Percentiles rank a stretch among this genome's conserved stretches.
Evolutionary conservation across 2,329 filamentous ascomycete genomes (phyloP).

Genomic region (Apiospora phragmitis): DNA sequence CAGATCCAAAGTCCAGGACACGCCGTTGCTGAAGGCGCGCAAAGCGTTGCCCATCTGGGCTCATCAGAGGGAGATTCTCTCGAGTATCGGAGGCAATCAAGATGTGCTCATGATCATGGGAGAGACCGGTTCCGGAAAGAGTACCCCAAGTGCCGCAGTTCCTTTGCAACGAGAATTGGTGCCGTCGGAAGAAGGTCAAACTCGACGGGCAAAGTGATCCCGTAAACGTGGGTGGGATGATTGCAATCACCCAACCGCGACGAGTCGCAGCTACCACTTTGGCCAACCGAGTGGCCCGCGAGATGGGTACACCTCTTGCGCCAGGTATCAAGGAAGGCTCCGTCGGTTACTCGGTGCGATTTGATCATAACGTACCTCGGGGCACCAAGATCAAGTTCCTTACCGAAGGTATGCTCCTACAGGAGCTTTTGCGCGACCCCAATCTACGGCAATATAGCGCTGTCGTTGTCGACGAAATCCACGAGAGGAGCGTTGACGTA

Average conservation of each 20-base stretch:
- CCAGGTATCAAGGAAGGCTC: constrained; percentile 42
- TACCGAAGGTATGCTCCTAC: constrained; percentile 93
- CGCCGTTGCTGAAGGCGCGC: constrained; percentile 44
- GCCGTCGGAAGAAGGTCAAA: constrained; percentile 58
- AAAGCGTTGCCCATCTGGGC: constrained; percentile 80
- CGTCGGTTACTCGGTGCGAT: constrained; percentile 93
- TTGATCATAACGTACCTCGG: constrained; percentile 82
- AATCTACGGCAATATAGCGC: constrained; percentile 83
- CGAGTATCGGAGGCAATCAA: constrained; percentile 63
- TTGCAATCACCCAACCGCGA: constrained; percentile 92
- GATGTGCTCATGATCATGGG: constrained; percentile 79
- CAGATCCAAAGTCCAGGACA: constrained; percentile 16
- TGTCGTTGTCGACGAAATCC: constrained; percentile 92
- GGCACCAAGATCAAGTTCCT: constrained; percentile 90
- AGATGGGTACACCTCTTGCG: constrained; percentile 59
- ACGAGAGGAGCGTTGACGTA: constrained; percentile 93
- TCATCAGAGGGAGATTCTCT: constrained; percentile 68
- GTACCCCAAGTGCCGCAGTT: constrained; percentile 96
- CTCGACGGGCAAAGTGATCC: constrained; percentile 42
- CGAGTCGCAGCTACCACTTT: constrained; percentile 91
- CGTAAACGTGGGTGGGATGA: constrained; percentile 69
- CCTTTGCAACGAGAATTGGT: constrained; percentile 78
- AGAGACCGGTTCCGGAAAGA: constrained; percentile 96
- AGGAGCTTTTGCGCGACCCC: constrained; percentile 88
- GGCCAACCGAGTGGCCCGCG: constrained; percentile 82